Conservation (phyloP, 495 filamentous ascomycete species). For the Cercophora scortea region DNA sequence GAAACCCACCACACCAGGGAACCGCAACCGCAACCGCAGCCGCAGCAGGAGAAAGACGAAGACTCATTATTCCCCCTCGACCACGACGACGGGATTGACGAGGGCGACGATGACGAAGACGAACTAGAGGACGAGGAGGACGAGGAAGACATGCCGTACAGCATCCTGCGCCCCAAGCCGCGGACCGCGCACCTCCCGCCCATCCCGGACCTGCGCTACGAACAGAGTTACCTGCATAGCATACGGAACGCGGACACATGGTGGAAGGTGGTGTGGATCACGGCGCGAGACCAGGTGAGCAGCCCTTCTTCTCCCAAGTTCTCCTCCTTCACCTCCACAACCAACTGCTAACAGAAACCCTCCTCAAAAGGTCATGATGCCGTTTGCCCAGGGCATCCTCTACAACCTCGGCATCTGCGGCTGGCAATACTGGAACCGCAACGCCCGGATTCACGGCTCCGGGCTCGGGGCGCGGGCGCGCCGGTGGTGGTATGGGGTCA, state of each 20-base stretch:
- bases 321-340: too few relatives aligned
- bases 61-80: neutral
- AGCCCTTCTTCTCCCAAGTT: neutral
- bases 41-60: neutral
- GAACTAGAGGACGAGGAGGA: slow-evolving; percentile 27
- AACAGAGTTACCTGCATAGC: slow-evolving; percentile 92
- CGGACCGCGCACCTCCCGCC: slow-evolving; percentile 61
- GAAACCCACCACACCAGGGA: slow-evolving; percentile 1
- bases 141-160: slow-evolving; percentile 45
- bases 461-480: slow-evolving; percentile 63
- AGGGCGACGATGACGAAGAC: slow-evolving; percentile 8
- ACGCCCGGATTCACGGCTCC: slow-evolving; percentile 59
- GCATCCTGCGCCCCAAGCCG: slow-evolving; percentile 44
- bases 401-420: slow-evolving; percentile 73
- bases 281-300: slow-evolving; percentile 74
- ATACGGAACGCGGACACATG: slow-evolving; percentile 67
- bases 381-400: slow-evolving; percentile 73
- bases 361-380: slow-evolving; percentile 59
- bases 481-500: slow-evolving; percentile 87
- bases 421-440: slow-evolving; percentile 78
- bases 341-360: neutral
- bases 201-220: slow-evolving; percentile 87
- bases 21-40: neutral
- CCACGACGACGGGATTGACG: slow-evolving; percentile 16
- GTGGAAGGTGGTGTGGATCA: slow-evolving; percentile 75